Evolutionary conservation across 495 filamentous ascomycete genomes (phyloP).

Genomic region (Neurospora sp.): DNA sequence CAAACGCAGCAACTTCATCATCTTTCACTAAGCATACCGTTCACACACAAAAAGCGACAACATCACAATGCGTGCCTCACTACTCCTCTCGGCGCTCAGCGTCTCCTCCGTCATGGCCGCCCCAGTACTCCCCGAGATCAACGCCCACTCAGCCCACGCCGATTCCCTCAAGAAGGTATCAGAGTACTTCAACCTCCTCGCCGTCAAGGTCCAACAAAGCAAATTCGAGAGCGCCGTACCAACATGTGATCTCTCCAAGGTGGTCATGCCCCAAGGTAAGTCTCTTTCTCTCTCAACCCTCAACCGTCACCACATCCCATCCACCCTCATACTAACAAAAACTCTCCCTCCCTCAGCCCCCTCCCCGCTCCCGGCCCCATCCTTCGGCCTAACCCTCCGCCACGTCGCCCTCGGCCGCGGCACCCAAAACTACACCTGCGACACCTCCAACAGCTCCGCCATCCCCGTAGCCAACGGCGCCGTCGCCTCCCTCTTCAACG

Average conservation of each 20-base stretch:
- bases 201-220: slow-evolving; percentile 34
- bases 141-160: slow-evolving; percentile 21
- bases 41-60: slow-evolving; percentile 5
- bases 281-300: too few species aligned
- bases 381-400: slow-evolving; percentile 46
- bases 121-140: slow-evolving; percentile 34
- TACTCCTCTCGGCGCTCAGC: slow-evolving; percentile 37
- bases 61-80: slow-evolving; percentile 35
- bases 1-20: background rate
- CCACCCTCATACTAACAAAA: slow-evolving; percentile 18
- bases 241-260: slow-evolving; percentile 41
- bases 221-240: slow-evolving; percentile 27
- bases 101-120: slow-evolving; percentile 34
- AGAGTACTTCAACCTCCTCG: slow-evolving; percentile 46
- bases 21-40: background rate
- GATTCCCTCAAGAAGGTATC: slow-evolving; percentile 32
- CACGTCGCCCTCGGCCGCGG: slow-evolving; percentile 83
- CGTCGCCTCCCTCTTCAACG: slow-evolving; percentile 79
- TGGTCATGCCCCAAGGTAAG: slow-evolving; percentile 36
- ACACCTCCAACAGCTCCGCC: slow-evolving; percentile 41
- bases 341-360: slow-evolving; percentile 16
- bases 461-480: slow-evolving; percentile 62
- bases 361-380: slow-evolving; percentile 44
- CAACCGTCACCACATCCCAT: too few species aligned
- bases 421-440: slow-evolving; percentile 89